A percentile compares a stretch with the other conserved stretches of the same genome.
phyloP scores from a whole-genome alignment of 441 rosid genomes.

The Hypseocharis bilobata region DNA sequence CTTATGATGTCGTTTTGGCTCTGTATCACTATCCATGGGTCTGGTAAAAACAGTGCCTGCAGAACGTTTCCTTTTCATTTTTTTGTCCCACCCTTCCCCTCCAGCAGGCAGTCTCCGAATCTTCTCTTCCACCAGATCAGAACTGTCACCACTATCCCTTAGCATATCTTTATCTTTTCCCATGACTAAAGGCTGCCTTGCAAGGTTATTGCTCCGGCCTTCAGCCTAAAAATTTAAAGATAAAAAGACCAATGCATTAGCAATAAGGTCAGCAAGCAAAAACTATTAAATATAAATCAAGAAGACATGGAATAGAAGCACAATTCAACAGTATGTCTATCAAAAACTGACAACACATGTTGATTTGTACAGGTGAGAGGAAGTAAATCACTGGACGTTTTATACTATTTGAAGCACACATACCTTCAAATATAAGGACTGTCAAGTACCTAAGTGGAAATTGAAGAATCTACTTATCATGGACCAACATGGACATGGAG shows the following conservation, averaged over 20 bases:
- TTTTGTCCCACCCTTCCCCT: constrained; percentile 61
- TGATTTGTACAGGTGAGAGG: background rate
- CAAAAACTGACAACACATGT: background rate
- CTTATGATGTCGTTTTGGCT: constrained; percentile 39
- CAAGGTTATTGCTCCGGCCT: constrained; percentile 27
- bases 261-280: background rate
- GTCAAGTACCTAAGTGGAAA: background rate
- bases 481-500: background rate
- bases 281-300: background rate
- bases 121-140: constrained; percentile 44
- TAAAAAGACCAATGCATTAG: background rate
- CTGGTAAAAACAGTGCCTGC: constrained; percentile 37
- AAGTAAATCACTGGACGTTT: background rate
- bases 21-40: constrained; percentile 39
- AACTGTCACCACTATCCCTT: constrained; percentile 33
- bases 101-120: constrained; percentile 44
- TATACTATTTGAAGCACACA: background rate
- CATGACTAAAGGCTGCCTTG: constrained; percentile 31
- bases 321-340: background rate
- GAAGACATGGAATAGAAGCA: background rate
- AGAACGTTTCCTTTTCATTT: constrained; percentile 53
- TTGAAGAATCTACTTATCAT: background rate
- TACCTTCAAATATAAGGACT: background rate
- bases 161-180: constrained; percentile 42
- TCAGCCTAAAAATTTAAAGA: constrained; percentile 32